Percentiles rank a stretch among this genome's conserved stretches.
Conservation (phyloP, 2,329 filamentous ascomycete species). For the Alternaria gansuensis region DNA sequence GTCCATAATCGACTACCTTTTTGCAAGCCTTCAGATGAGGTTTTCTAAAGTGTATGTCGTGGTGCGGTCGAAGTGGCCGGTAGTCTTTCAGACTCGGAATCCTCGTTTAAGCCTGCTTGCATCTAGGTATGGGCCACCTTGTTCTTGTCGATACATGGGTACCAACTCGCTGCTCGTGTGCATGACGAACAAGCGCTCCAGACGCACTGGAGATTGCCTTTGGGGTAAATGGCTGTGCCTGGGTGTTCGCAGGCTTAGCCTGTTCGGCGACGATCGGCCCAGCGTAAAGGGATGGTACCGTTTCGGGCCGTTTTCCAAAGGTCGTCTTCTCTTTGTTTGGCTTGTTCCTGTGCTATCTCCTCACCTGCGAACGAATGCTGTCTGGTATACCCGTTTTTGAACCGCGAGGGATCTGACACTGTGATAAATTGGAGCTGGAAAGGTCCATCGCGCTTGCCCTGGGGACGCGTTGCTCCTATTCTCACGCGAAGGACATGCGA, state of each 20-base stretch:
- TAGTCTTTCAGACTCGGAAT: neutral
- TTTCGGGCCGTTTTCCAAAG: neutral
- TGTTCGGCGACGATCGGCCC: neutral
- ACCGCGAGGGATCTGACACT: slow-evolving; percentile 45
- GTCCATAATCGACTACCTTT: slow-evolving; percentile 1
- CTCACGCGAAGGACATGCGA: neutral
- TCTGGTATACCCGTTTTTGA: slow-evolving; percentile 40
- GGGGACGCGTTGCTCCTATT: slow-evolving; percentile 23
- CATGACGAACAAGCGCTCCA: neutral
- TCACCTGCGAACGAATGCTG: slow-evolving; percentile 48
- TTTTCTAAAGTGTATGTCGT: neutral
- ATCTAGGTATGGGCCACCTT: neutral
- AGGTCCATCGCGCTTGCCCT: slow-evolving; percentile 37
- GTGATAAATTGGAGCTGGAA: slow-evolving; percentile 46
- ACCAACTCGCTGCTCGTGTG: neutral
- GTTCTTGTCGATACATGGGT: neutral
- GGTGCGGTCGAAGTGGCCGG: neutral
- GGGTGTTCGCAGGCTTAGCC: neutral
- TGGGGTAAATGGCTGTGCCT: neutral
- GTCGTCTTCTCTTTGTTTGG: neutral
- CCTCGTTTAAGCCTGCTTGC: neutral
- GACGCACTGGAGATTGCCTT: neutral
- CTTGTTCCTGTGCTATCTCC: slow-evolving; percentile 44
- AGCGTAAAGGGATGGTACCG: neutral
- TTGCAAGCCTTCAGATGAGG: neutral